Base-by-base conservation (phyloP, 495 filamentous ascomycete genomes). In the Aspergillus diversus region DNA sequence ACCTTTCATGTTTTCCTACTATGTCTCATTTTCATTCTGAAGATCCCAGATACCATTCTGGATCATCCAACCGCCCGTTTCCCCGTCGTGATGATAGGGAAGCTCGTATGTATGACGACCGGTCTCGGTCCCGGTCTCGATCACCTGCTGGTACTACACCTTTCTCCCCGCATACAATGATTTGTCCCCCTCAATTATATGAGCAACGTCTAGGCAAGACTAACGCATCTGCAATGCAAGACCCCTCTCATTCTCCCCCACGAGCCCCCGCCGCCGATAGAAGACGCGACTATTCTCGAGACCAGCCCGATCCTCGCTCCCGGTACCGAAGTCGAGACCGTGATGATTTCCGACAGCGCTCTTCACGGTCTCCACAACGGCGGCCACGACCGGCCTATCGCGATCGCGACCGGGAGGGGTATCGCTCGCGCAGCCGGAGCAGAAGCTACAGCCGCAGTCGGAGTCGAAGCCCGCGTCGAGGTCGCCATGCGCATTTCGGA, bases 321-420 rank as follows among this genome's bases (percentile, higher is more conserved):
- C 66, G 69, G 57, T 75, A 73, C 63, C 80, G 69, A 65, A 71
- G 71, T 51, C 67, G 65, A 59, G 75, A 77, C 63, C 77, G 76
- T 54, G 79, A 81, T 67, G 77, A 81, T 33, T 72, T 79, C 48
- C 70, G 73, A 32, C 74, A 66, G 27, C 75, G 72, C 39, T 63
- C 69, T n/a, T 77, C 76, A 3, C 68, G 69, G 17, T 81, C 83
- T 0, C 75, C 75, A 55, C 73, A 77, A 12, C 63, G 63, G 55
- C 73, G 74, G 39, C 67, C 74, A 43, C 73, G 80, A 62, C 71
- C 75, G 3, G 58, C 69, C 11, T 87, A 87, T 58, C 73, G 77
- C 54, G 85, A 87, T 66, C 77, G 85, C 33, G 85, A 87, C 58
- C 75, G 78, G 32, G 84, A 86, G 61, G 81, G 74, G 5, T 87